A percentile compares a stretch with the other conserved stretches of the same genome.
phyloP scores from a whole-genome alignment of 2,329 filamentous ascomycete species.

The Ilyonectria sp. region DNA sequence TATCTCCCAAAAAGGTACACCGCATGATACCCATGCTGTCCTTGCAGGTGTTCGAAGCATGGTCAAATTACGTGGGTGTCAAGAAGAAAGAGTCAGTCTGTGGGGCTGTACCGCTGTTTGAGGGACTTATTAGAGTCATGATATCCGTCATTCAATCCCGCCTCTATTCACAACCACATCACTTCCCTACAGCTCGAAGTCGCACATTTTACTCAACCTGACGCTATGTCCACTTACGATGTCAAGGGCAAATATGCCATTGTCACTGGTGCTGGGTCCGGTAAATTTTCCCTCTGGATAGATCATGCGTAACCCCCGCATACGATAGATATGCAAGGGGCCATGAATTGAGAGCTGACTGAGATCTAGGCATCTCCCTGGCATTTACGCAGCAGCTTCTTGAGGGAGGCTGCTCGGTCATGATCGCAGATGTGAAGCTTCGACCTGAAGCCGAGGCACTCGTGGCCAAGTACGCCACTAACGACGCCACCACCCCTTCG shows the following conservation, averaged over 20 bases:
- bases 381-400: constrained; percentile 18
- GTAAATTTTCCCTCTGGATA: constrained; percentile 5
- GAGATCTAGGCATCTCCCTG: constrained; percentile 21
- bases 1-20: not conserved
- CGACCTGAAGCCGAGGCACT: constrained; percentile 8
- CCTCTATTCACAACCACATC: not conserved
- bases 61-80: not conserved
- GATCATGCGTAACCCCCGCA: not conserved
- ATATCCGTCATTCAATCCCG: not conserved
- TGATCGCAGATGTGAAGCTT: constrained; percentile 21
- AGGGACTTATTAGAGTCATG: not conserved
- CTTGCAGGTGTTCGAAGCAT: not conserved
- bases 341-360: not conserved
- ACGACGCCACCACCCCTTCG: not conserved
- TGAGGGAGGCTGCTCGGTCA: constrained; percentile 24
- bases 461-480: not conserved
- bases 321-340: not conserved
- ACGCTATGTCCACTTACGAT: constrained; percentile 19
- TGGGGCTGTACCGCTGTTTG: not conserved
- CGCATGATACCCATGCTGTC: not conserved
- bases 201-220: not conserved
- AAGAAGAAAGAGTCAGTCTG: not conserved
- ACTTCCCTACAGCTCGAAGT: not conserved
- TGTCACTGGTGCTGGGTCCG: constrained; percentile 28
- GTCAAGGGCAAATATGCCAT: constrained; percentile 24